Evolutionary conservation across 192 early-diverging fungal genomes (phyloP).

Genomic region (Haplosporangium gracile): DNA sequence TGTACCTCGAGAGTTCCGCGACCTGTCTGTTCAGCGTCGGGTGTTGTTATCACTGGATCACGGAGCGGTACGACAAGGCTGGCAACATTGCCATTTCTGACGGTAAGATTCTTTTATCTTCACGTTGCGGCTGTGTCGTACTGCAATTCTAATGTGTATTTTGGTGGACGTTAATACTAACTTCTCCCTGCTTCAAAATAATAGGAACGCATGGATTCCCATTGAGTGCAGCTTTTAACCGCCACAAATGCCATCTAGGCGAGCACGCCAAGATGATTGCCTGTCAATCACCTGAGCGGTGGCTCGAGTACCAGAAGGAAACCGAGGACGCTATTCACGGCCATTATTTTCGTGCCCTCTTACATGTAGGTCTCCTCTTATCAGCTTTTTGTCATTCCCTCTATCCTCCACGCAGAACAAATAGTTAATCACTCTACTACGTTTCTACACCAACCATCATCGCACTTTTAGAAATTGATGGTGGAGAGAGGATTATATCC

Average conservation of each 20-base stretch:
- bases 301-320: conserved; percentile 70
- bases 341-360: conserved; percentile 81
- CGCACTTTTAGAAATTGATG: conserved; percentile 64
- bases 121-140: neutral
- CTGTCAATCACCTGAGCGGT: conserved; percentile 86
- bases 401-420: neutral
- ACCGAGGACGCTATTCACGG: conserved; percentile 72
- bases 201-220: conserved; percentile 56
- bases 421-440: neutral
- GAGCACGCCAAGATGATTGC: conserved; percentile 76
- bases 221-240: conserved; percentile 47
- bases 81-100: conserved; percentile 41
- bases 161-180: conserved; percentile 2
- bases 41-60: conserved; percentile 90
- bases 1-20: conserved; percentile 71
- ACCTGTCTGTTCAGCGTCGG: conserved; percentile 76
- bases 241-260: conserved; percentile 60
- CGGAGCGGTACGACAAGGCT: conserved; percentile 61
- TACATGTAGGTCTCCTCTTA: conserved; percentile 65
- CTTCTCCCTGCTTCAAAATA: neutral
- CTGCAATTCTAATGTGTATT: conserved; percentile 14
- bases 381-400: too few species aligned
- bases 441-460: neutral
- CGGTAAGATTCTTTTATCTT: conserved; percentile 8
- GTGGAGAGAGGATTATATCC: conserved; percentile 64